These are phyloP conservation scores for Teratosphaeria viscida DNA, from an alignment of 2,329 filamentous ascomycete genomes.

Conservation along the genomic window DNA sequence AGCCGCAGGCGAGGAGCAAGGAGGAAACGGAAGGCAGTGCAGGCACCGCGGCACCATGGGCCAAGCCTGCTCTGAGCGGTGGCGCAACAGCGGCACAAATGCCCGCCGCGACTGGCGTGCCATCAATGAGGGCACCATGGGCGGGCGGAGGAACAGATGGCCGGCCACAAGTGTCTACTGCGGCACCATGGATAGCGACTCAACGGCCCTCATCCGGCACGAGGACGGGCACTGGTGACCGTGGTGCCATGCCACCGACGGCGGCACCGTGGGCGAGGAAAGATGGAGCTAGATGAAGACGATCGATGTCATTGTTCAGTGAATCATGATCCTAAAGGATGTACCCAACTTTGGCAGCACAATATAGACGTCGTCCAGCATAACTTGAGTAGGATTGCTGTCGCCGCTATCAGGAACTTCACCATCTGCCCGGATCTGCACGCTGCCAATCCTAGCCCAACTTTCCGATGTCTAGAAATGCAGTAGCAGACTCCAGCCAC, in stretches of 20 bases:
- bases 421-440: too few species aligned
- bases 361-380: too few species aligned
- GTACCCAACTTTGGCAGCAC: too few species aligned
- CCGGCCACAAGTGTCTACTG: neutral
- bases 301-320: neutral
- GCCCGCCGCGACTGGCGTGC: constrained; percentile 18
- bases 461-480: too few species aligned
- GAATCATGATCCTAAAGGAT: too few species aligned
- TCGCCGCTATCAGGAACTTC: too few species aligned
- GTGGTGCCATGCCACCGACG: constrained; percentile 3
- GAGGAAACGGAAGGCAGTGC: constrained; percentile 8
- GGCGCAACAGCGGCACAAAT: constrained; percentile 11
- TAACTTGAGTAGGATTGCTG: too few species aligned
- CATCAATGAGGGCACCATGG: constrained; percentile 21
- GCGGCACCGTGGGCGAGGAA: constrained; percentile 13
- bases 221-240: neutral
- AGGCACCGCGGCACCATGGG: constrained; percentile 19
- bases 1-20: constrained; percentile 16
- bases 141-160: neutral
- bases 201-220: neutral
- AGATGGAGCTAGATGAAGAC: neutral
- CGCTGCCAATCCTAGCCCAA: too few species aligned
- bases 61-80: constrained; percentile 5
- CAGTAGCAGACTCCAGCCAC: too few species aligned
- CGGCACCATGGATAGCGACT: neutral